Evolutionary conservation across 108 stramenopile species (phyloP).

Genomic region (Skeletonema grethae): DNA sequence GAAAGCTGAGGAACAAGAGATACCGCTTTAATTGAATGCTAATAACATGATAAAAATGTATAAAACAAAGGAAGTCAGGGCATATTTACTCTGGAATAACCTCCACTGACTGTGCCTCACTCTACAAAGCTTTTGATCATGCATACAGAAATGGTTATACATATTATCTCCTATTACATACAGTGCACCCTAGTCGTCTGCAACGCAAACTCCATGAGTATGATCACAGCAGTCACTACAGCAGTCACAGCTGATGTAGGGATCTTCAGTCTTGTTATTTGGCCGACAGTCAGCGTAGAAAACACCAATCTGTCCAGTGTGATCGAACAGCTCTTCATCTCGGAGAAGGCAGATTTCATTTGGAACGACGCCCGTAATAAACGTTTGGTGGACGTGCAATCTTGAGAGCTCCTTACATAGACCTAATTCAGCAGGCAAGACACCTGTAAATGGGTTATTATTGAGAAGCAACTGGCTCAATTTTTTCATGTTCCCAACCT

Average conservation of each 20-base stretch:
- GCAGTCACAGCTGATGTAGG: constrained; percentile 30
- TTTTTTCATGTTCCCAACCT: constrained; percentile 37
- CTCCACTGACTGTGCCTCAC: too few species aligned
- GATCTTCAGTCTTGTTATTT: constrained; percentile 38
- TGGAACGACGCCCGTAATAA: constrained; percentile 30
- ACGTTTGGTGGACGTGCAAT: constrained; percentile 33
- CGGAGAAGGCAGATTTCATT: constrained; percentile 32
- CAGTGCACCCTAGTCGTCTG: constrained; percentile 18
- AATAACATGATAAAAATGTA: background rate
- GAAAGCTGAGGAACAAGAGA: constrained; percentile 3
- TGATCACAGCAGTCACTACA: constrained; percentile 49
- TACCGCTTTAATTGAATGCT: background rate
- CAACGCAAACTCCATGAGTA: constrained; percentile 32
- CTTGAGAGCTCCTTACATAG: constrained; percentile 29
- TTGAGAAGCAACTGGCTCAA: constrained; percentile 32
- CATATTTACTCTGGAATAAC: background rate
- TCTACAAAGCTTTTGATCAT: background rate
- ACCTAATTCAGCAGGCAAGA: constrained; percentile 50
- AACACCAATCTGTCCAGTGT: constrained; percentile 15
- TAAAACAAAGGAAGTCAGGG: background rate
- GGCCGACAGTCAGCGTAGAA: constrained; percentile 47
- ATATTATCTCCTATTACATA: background rate
- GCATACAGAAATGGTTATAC: background rate
- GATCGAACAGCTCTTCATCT: constrained; percentile 25
- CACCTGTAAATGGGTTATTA: constrained; percentile 55